Evolutionary conservation across 2,329 filamentous ascomycete genomes (phyloP), one percentile per base, ranked within the genome.

Genomic region (Domatiomyces globalis): DNA sequence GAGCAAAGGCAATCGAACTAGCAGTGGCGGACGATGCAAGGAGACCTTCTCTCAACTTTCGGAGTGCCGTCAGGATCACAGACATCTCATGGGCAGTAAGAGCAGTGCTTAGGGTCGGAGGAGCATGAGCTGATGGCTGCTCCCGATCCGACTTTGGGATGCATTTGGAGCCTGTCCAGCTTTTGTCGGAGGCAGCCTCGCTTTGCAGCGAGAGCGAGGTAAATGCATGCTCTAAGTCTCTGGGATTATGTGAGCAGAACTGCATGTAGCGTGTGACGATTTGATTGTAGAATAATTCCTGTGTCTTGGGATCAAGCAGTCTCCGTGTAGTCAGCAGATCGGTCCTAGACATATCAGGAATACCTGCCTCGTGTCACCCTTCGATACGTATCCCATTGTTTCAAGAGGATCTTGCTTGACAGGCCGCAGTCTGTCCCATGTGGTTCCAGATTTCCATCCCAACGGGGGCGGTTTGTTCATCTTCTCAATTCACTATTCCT

Each of bases 11-110:
- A 5, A 79, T 73, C 63, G 95, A 85, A 36, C 75, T 72, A 18
- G 89, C 80, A 49, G 81, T 79, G 7, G 85, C 82, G 10, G 86
- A 63, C n/a, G 68, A 69, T 51, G 69, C 86, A 2, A 94, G 79
- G 46, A 96, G 83, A 20, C 84, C 89, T 71, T 98, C 92, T 51
- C 92, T 81, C 29, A 98, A 78, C 66, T 95, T 96, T 56, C 92
- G 83, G 64, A 96, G 82, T 2, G 90, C 86, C 61, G 85, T 78
- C 50, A 95, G 75, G 49, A 96, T 80, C 18, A 78, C 79, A 1
- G 83, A 77, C 27, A 95, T 76, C 57, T 85, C 81, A 58, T 79
- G 77, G 7, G 19, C 20, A 27, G 19, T 33, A 15, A 39, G 33
- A 39, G 33, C 33, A 39, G 33, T 39, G 33, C 33, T 39, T 5